Percentiles rank a stretch among this genome's conserved stretches.
phyloP scores from a whole-genome alignment of 2,329 filamentous ascomycete species.

The Aspergillus glaucus region DNA sequence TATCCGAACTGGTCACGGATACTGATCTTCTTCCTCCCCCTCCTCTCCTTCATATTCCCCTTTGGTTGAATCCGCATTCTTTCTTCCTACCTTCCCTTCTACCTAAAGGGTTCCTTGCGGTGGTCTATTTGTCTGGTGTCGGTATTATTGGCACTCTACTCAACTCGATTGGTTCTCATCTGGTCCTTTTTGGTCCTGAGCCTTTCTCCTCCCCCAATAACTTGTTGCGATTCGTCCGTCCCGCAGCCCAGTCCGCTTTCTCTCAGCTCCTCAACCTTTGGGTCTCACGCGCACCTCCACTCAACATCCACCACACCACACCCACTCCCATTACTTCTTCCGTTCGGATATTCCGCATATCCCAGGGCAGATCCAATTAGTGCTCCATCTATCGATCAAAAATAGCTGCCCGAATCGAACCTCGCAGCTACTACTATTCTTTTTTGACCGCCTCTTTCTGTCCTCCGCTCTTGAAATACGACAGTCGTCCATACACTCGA shows the following conservation, averaged over 20 bases:
- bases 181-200: constrained; percentile 12
- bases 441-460: constrained; percentile 25
- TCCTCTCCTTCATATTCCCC: constrained; percentile 7
- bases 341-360: constrained; percentile 31
- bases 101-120: constrained; percentile 2
- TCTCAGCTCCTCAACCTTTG: constrained; percentile 24
- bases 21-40: constrained; percentile 1
- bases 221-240: constrained; percentile 18
- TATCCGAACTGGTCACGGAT: not conserved
- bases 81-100: not conserved
- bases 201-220: constrained; percentile 6
- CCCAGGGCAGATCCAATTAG: constrained; percentile 17
- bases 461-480: constrained; percentile 41
- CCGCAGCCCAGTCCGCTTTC: constrained; percentile 12
- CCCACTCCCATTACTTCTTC: constrained; percentile 10
- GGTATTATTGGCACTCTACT: constrained; percentile 25
- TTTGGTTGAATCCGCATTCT: constrained; percentile 10
- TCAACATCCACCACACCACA: constrained; percentile 11
- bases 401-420: constrained; percentile 50
- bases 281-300: constrained; percentile 25
- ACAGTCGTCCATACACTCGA: constrained; percentile 36
- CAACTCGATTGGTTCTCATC: constrained; percentile 16
- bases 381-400: constrained; percentile 23
- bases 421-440: constrained; percentile 28
- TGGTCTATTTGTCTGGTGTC: constrained; percentile 13